These are phyloP conservation scores for Vigna trinervia DNA, from an alignment of 306 rosid genomes.

Conservation along the genomic window DNA sequence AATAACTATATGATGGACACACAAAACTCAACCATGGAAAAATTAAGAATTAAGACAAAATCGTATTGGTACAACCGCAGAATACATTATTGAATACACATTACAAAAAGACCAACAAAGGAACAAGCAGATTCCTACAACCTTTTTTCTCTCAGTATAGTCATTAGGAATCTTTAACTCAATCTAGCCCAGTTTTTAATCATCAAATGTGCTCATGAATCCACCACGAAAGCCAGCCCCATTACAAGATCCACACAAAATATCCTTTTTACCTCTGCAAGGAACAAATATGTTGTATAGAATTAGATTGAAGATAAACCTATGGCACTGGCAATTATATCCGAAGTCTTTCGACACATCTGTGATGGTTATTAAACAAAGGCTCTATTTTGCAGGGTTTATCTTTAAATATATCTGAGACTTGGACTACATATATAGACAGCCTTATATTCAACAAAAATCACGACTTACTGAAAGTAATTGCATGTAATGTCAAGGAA, in stretches of 20 bases:
- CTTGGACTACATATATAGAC: not conserved
- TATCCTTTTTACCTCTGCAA: slow-evolving; percentile 87
- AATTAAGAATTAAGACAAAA: slow-evolving; percentile 40
- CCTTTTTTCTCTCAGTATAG: slow-evolving; percentile 33
- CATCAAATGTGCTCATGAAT: slow-evolving; percentile 85
- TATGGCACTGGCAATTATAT: slow-evolving; percentile 18
- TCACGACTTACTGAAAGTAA: not conserved
- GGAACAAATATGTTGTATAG: slow-evolving; percentile 27
- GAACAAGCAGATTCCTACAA: slow-evolving; percentile 35
- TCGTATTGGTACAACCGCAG: slow-evolving; percentile 26
- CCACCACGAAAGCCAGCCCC: slow-evolving; percentile 98
- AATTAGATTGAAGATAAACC: slow-evolving; percentile 4
- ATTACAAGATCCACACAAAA: slow-evolving; percentile 87
- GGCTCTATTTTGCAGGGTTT: not conserved
- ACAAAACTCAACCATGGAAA: slow-evolving; percentile 8
- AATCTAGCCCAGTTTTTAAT: slow-evolving; percentile 48
- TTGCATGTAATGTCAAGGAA: not conserved
- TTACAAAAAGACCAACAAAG: slow-evolving; percentile 27
- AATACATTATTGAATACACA: slow-evolving; percentile 19
- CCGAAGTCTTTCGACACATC: not conserved
- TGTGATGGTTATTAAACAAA: not conserved
- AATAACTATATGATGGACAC: not conserved
- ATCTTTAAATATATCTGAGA: not conserved
- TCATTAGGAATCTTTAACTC: slow-evolving; percentile 34
- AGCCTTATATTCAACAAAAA: not conserved